Evolutionary conservation across 148 eudicot species (phyloP).

Genomic region (Rhododendron henanense): DNA sequence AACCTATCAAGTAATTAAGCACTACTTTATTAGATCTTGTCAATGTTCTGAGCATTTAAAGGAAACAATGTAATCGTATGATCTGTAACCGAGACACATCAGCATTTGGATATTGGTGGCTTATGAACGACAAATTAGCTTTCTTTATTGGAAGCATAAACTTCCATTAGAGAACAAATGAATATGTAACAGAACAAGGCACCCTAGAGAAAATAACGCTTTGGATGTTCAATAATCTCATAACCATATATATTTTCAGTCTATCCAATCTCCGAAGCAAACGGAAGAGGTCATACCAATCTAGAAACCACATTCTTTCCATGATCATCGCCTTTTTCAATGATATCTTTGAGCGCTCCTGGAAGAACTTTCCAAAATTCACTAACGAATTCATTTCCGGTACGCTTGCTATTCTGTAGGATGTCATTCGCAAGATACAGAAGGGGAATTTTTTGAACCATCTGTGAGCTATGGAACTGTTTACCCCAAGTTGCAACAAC

Average conservation of each 20-base stretch:
- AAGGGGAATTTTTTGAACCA: constrained; percentile 68
- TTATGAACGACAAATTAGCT: neutral
- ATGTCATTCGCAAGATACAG: constrained; percentile 92
- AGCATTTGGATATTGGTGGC: neutral
- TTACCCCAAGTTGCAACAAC: constrained; percentile 84
- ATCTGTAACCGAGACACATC: neutral
- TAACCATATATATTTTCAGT: neutral
- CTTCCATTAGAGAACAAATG: neutral
- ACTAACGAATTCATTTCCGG: constrained; percentile 87
- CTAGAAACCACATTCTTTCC: constrained; percentile 72
- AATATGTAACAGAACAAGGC: neutral
- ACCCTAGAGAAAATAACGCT: neutral
- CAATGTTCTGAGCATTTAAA: neutral
- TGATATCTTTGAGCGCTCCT: constrained; percentile 69
- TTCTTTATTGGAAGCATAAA: neutral
- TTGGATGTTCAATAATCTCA: neutral
- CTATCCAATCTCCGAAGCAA: neutral
- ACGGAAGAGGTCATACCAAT: constrained; percentile 54
- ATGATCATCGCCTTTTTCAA: constrained; percentile 60
- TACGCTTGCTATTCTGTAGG: constrained; percentile 90
- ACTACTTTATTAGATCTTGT: constrained; percentile 5
- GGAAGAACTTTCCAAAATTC: constrained; percentile 99
- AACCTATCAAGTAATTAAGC: constrained; percentile 41
- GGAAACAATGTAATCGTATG: neutral
- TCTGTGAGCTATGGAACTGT: constrained; percentile 65